Base-by-base conservation (phyloP, 2,329 filamentous ascomycete species). In the Orbilia quercus region DNA sequence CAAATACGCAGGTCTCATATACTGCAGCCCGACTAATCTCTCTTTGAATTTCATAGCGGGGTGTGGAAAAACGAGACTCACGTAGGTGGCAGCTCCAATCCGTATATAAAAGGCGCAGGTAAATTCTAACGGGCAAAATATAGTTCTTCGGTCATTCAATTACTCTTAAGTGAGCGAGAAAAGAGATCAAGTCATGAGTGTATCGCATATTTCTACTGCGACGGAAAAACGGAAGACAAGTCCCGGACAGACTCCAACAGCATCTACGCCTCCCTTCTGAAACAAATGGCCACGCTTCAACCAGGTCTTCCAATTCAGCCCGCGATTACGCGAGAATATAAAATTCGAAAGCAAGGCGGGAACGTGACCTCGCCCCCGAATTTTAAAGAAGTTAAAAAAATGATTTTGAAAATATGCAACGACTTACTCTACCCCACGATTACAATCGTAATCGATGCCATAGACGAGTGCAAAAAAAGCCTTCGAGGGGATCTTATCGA, bases 131-230 rank as follows among this genome's bases (percentile, higher is more conserved):
- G n/a, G n/a, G n/a, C n/a, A n/a, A n/a, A n/a, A n/a, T n/a, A 38
- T 70, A 53, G 72, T 3, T 40, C 25, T 14, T 59, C 60, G 0
- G 42, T 58, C 36, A 42, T 58, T 9, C 14, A 28, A 42, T 23
- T 74, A n/a, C 45, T 80, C 2, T 60, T 73, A 2, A 14, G 40
- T 11, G 47, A 22, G 2, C 53, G 70, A 11, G 7, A 50, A 20
- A 51, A 53, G 25, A 44, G 34, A 14, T 38, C 63, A 0, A 76
- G 75, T 16, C 55, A 78, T 7, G 78, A 79, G 47, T 76, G 74
- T 1, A 74, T 81, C 48, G 80, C 79, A 12, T 80, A 78, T 66
- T 81, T 81, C 70, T 81, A 81, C 75, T 80, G 79, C 76, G 79
- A 79, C 42, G 76, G 78, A 14, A 78, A 79, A 64, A 77, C 78